Conservation (phyloP, 176 grass and related monocot species). For the Musa itinerans region DNA sequence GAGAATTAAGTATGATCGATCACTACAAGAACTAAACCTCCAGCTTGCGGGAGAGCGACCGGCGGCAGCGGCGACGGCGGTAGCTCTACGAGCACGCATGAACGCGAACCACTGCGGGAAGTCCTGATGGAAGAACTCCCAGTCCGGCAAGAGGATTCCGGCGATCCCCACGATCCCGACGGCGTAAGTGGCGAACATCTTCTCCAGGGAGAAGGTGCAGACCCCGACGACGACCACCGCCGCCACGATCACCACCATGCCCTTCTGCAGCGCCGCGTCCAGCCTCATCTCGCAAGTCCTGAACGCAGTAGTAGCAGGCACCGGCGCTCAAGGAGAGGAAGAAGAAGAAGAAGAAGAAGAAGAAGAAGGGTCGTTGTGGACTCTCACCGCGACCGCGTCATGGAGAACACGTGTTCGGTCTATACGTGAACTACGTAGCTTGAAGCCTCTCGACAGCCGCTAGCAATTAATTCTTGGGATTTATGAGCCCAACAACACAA, state of each 20-base stretch:
- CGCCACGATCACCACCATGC: slow-evolving; percentile 64
- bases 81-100: slow-evolving; percentile 44
- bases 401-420: too few species aligned
- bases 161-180: slow-evolving; percentile 74
- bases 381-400: too few species aligned
- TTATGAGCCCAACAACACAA: too few species aligned
- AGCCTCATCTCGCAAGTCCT: slow-evolving; percentile 30
- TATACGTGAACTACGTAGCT: too few species aligned
- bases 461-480: too few species aligned
- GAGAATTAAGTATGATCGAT: too few species aligned
- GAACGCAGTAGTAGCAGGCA: too few species aligned
- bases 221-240: slow-evolving; percentile 44
- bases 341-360: too few species aligned
- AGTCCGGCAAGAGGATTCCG: slow-evolving; percentile 85
- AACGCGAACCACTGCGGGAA: slow-evolving; percentile 81
- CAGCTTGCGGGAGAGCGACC: background rate
- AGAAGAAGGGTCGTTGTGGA: too few species aligned
- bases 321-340: too few species aligned
- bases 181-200: slow-evolving; percentile 65
- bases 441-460: too few species aligned
- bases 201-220: slow-evolving; percentile 60
- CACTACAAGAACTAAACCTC: background rate
- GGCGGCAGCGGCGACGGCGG: background rate
- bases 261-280: slow-evolving; percentile 72
- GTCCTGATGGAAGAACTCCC: slow-evolving; percentile 98